phyloP scores from a whole-genome alignment of 176 grass and related monocot genomes.

The Rhynchospora breviuscula region DNA sequence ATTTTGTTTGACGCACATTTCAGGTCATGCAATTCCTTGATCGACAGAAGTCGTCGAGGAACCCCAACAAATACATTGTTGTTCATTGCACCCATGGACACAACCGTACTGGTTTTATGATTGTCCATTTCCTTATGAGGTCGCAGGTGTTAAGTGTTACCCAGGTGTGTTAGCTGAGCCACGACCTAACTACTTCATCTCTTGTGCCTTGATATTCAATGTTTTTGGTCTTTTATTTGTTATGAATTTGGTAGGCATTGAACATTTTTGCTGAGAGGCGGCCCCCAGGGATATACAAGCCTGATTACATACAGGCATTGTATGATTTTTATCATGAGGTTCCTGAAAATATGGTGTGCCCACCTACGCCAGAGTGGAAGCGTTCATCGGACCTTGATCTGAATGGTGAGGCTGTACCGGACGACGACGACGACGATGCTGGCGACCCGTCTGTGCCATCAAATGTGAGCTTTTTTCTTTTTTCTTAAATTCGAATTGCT shows the following conservation, averaged over 20 bases:
- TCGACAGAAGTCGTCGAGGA: slow-evolving; percentile 67
- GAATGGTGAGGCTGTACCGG: slow-evolving; percentile 92
- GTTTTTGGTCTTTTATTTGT: slow-evolving; percentile 7
- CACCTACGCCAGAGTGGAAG: slow-evolving; percentile 93
- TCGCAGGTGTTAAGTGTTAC: slow-evolving; percentile 55
- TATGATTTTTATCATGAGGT: slow-evolving; percentile 97
- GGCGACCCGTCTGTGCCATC: slow-evolving; percentile 35
- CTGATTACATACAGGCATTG: slow-evolving; percentile 80
- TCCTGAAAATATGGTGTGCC: slow-evolving; percentile 70
- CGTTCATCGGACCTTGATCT: slow-evolving; percentile 82
- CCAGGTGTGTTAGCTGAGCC: slow-evolving; percentile 40
- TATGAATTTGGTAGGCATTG: slow-evolving; percentile 44
- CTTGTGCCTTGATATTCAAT: slow-evolving; percentile 33
- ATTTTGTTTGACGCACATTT: neutral
- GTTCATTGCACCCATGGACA: slow-evolving; percentile 99
- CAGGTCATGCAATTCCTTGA: slow-evolving; percentile 79
- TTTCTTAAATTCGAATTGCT: slow-evolving; percentile 15
- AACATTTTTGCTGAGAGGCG: slow-evolving; percentile 72
- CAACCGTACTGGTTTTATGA: slow-evolving; percentile 99
- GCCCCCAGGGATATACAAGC: slow-evolving; percentile 97
- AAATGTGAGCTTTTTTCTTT: slow-evolving; percentile 44
- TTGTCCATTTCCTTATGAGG: slow-evolving; percentile 92
- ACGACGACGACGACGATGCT: slow-evolving; percentile 70
- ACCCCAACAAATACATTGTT: slow-evolving; percentile 77
- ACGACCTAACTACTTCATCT: neutral